Conservation (phyloP, 2,329 filamentous ascomycete species). For the Leptographium radiaticola region DNA sequence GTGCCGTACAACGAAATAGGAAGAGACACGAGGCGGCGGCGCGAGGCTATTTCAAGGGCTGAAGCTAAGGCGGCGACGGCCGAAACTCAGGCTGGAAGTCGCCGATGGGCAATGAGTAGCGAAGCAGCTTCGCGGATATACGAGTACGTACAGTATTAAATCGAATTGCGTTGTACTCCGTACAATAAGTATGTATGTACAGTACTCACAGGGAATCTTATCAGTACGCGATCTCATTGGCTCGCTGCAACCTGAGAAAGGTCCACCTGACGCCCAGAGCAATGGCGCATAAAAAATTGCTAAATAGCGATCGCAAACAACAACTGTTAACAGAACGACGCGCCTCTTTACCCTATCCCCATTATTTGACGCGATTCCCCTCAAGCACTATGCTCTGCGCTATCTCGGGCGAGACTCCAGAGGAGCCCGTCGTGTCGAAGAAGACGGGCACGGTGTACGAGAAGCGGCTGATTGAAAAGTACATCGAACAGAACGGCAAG, state of each 20-base stretch:
- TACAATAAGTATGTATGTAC: no score
- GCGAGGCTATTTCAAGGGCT: no score
- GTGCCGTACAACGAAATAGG: no score
- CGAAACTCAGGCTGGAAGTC: not conserved
- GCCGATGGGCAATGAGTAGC: no score
- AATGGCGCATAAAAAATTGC: not conserved
- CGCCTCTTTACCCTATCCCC: not conserved
- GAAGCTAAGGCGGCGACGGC: not conserved
- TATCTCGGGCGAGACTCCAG: conserved; percentile 87
- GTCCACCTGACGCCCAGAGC: conserved; percentile 4
- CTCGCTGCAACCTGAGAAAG: conserved; percentile 4
- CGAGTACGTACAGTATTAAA: no score
- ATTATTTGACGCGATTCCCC: not conserved
- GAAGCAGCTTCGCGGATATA: no score
- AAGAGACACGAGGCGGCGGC: no score
- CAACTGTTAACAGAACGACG: not conserved
- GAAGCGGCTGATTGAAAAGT: conserved; percentile 87
- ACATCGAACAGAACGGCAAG: conserved; percentile 83
- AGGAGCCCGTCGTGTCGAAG: conserved; percentile 86
- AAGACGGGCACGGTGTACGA: conserved; percentile 87
- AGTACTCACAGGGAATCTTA: conserved; percentile 10
- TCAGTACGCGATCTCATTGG: conserved; percentile 9
- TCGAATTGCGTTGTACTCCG: not conserved
- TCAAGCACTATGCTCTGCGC: conserved; percentile 17
- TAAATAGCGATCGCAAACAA: not conserved